Conservation (phyloP, 106 monocot species). For the Alisma plantagoaquatica region DNA sequence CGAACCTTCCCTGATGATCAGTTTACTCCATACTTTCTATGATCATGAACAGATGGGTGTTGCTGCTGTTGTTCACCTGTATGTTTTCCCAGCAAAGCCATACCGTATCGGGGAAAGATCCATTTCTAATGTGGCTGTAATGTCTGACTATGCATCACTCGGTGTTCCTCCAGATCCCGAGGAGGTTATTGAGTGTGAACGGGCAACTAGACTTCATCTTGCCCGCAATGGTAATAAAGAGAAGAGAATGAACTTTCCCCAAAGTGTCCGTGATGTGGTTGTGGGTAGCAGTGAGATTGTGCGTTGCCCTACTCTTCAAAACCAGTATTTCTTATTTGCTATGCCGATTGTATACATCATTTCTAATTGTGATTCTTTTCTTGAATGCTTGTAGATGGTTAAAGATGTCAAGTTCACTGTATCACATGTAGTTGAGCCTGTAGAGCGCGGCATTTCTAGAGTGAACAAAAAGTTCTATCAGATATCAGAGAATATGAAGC, state of each 20-base stretch:
- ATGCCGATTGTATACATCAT: no score
- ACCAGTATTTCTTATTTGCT: no score
- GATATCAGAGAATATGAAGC: constrained; percentile 84
- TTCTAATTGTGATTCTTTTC: no score
- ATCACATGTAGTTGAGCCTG: constrained; percentile 91
- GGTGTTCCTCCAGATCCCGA: constrained; percentile 88
- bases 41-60: constrained; percentile 99
- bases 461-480: constrained; percentile 76
- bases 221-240: constrained; percentile 37
- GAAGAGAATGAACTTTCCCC: constrained; percentile 57
- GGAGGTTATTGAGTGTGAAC: constrained; percentile 67
- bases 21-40: no score
- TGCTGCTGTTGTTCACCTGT: constrained; percentile 83
- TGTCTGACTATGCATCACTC: constrained; percentile 87
- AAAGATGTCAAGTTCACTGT: constrained; percentile 94
- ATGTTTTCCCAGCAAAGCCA: constrained; percentile 87
- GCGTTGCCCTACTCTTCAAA: neutral
- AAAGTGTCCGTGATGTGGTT: constrained; percentile 96
- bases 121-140: constrained; percentile 64
- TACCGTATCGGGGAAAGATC: constrained; percentile 81
- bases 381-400: constrained; percentile 53
- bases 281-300: constrained; percentile 94
- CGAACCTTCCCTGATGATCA: no score
- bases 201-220: constrained; percentile 38
- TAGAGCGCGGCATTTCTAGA: constrained; percentile 74